A percentile compares a stretch with the other conserved stretches of the same genome.
phyloP scores from a whole-genome alignment of 208 protist species.

The Sergeia podlipaevii region DNA sequence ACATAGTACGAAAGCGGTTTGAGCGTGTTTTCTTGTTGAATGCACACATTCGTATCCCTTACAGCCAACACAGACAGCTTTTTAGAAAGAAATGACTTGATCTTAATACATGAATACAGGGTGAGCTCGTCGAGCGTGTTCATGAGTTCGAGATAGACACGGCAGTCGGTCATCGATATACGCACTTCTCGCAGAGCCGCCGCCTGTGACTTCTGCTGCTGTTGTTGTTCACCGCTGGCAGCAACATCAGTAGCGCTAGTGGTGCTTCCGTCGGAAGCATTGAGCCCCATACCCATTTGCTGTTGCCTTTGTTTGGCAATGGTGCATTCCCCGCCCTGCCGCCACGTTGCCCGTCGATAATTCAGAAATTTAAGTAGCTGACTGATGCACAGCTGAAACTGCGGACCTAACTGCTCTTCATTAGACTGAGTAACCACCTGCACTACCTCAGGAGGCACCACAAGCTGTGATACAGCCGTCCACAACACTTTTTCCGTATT shows the following conservation, averaged over 20 bases:
- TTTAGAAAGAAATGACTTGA: constrained; percentile 59
- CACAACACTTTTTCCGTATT: constrained; percentile 52
- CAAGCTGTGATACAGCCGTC: constrained; percentile 39
- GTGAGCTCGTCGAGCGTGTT: constrained; percentile 62
- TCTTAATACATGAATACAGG: constrained; percentile 73
- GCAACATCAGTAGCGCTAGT: background rate
- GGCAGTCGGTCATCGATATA: constrained; percentile 37
- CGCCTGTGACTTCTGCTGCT: no score
- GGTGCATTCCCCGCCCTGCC: background rate
- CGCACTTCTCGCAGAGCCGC: constrained; percentile 26
- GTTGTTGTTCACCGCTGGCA: background rate
- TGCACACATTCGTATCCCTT: constrained; percentile 79
- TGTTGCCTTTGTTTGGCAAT: no score
- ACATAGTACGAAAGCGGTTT: constrained; percentile 65
- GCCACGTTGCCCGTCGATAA: constrained; percentile 44
- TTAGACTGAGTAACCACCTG: constrained; percentile 66
- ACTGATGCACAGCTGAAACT: constrained; percentile 54
- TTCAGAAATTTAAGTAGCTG: constrained; percentile 56
- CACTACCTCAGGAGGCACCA: constrained; percentile 78
- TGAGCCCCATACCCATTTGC: no score
- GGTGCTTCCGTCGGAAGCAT: background rate
- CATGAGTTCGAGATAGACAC: constrained; percentile 55
- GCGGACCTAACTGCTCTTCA: constrained; percentile 63
- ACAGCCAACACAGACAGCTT: constrained; percentile 58
- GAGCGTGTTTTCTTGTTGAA: constrained; percentile 78